A percentile compares a stretch with the other conserved stretches of the same genome.
phyloP scores from a whole-genome alignment of 495 filamentous ascomycete species.

The Apiosordaria backusii region DNA sequence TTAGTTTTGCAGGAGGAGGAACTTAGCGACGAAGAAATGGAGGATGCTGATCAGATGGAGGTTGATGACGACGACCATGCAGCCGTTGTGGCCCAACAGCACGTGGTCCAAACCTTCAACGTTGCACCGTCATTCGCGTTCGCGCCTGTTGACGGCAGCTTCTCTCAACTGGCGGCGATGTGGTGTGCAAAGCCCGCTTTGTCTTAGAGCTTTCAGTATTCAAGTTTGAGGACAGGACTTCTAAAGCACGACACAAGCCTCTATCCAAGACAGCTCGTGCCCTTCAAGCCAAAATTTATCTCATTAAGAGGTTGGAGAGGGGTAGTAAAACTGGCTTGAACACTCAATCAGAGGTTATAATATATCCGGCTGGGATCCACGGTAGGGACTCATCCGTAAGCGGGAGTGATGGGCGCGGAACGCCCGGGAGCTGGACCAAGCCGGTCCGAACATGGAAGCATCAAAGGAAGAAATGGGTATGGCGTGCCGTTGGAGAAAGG shows the following conservation, averaged over 20 bases:
- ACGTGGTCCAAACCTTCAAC: conserved; percentile 70
- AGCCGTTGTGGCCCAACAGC: conserved; percentile 59
- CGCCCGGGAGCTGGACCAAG: conserved; percentile 1
- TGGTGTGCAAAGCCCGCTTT: conserved; percentile 48
- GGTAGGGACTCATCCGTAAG: neutral
- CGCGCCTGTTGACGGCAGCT: conserved; percentile 73
- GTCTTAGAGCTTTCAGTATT: conserved; percentile 5
- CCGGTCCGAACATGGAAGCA: neutral
- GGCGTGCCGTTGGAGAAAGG: neutral
- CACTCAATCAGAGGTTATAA: neutral
- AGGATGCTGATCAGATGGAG: conserved; percentile 31
- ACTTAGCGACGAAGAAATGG: conserved; percentile 44
- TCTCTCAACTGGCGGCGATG: conserved; percentile 65
- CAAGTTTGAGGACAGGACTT: neutral
- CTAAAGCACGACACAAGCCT: neutral
- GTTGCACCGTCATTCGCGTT: conserved; percentile 68
- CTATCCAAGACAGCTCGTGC: neutral
- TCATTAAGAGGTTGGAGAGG: neutral
- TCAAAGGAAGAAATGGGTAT: neutral
- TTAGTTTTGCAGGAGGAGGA: conserved; percentile 45
- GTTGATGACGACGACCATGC: conserved; percentile 41
- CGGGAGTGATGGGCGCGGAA: neutral
- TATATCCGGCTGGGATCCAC: neutral
- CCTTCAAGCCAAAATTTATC: neutral
- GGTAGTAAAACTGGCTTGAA: neutral